Evolutionary conservation across 148 eudicot species (phyloP).

Genomic region (Camellia japonica): DNA sequence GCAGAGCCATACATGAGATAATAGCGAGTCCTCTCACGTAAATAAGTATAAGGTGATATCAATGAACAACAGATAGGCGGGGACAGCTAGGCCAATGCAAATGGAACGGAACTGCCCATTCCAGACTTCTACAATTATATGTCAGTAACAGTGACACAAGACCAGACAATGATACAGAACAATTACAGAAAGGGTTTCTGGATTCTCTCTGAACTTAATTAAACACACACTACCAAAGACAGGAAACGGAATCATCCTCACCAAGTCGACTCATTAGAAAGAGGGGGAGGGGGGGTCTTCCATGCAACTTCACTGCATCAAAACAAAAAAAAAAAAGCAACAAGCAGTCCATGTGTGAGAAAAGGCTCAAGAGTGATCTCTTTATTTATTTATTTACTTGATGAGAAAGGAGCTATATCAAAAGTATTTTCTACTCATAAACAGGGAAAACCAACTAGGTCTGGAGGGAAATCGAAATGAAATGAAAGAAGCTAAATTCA

Average conservation of each 20-base stretch:
- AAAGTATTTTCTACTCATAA: background rate
- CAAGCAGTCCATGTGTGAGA: background rate
- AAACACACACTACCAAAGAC: background rate
- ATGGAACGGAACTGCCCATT: background rate
- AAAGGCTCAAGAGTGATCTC: background rate
- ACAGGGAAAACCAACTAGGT: background rate
- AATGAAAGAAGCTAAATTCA: background rate
- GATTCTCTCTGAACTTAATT: background rate
- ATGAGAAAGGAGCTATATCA: background rate
- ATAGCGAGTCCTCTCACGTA: background rate
- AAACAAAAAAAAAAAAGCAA: background rate
- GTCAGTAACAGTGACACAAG: background rate
- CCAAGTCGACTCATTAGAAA: background rate
- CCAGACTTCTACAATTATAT: slow-evolving; percentile 12
- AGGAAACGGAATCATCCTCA: background rate
- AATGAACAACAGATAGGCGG: slow-evolving; percentile 2
- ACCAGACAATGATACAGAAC: slow-evolving; percentile 2
- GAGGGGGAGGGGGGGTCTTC: background rate
- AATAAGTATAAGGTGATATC: background rate
- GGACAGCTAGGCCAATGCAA: background rate
- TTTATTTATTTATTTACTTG: no score
- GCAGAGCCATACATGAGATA: background rate
- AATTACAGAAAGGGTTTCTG: background rate
- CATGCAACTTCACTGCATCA: slow-evolving; percentile 20
- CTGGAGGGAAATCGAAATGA: background rate